Base-by-base conservation (phyloP, 2,329 filamentous ascomycete genomes). In the Alternaria triticina region DNA sequence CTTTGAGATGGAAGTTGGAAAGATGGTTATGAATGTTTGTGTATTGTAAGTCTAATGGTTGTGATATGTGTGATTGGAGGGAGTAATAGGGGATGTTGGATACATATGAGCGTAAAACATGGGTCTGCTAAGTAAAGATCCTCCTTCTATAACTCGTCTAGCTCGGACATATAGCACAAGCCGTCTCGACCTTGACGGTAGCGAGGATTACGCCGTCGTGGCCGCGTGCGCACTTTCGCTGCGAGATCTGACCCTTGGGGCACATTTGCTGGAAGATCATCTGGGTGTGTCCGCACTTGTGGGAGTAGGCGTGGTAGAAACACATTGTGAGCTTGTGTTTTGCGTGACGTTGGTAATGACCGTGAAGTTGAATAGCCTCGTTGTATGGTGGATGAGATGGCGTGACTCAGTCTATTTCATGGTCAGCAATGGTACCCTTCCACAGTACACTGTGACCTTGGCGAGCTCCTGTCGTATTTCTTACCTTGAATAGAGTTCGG, bases 291-390 rank as follows among this genome's bases (percentile, higher is more conserved):
- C 82, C 82, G 70, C 82, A 84, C 13, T 74, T 71, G 74, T 84
- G 79, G 4, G 74, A 78, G 75, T 84, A 82, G 51, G 82, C 82
- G 72, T 84, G 83, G 73, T 83, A 84, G 71, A 78, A 82, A 75
- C 82, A 83, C 82, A 84, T 84, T n/a, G 30, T 70, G 17, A 11
- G 25, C 46, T 25, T 3, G 13, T 30, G 49, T 27, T 40, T 40
- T 10, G 43, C 10, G 28, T 13, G 17, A 23, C 11, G 27, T 51
- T 52, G 5, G 40, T 62, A 45, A 40, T 17, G 47, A 57, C 43
- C 25, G 44, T 12, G 15, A 23, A 8, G 2, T 23, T 15, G 13
- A 2, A 11, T 7, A 36, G 13, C 17, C 28, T 22, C 11, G 1
- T 36, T 20, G 49, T 52, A 36, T n/a, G 27, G 8, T 28, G n/a